A percentile compares a stretch with the other conserved stretches of the same genome.
These are phyloP conservation scores for Lachancea sp. DNA, from an alignment of 805 yeast genomes.

Conservation along the genomic window DNA sequence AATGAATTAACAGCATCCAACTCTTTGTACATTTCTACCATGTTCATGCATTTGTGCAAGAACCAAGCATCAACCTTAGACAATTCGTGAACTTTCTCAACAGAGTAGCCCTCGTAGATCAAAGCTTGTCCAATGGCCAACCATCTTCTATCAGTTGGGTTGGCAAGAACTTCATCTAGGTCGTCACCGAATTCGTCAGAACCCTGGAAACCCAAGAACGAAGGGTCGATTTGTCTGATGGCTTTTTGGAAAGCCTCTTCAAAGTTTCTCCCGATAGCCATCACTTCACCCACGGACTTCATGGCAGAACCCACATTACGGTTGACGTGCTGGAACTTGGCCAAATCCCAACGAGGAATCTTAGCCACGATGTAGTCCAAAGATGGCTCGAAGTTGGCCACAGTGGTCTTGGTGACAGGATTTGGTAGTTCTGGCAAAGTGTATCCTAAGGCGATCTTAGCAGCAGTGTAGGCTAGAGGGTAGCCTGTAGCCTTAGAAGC, in stretches of 20 bases:
- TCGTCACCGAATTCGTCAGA: constrained; percentile 61
- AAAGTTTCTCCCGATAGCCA: constrained; percentile 97
- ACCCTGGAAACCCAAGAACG: constrained; percentile 87
- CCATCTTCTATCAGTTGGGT: constrained; percentile 96
- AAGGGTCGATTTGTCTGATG: constrained; percentile 90
- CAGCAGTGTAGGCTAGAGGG: constrained; percentile 98
- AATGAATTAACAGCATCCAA: constrained; percentile 60
- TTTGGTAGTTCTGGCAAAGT: constrained; percentile 93
- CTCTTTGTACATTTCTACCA: constrained; percentile 82
- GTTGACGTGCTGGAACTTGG: constrained; percentile 92
- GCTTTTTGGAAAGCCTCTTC: constrained; percentile 98
- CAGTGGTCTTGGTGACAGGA: constrained; percentile 92
- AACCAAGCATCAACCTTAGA: constrained; percentile 96
- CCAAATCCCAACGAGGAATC: constrained; percentile 97
- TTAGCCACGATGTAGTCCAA: constrained; percentile 94
- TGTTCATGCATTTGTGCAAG: constrained; percentile 84
- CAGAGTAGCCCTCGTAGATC: constrained; percentile 82
- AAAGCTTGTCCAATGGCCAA: constrained; percentile 97
- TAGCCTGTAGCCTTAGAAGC: constrained; percentile 99
- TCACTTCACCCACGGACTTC: constrained; percentile 99
- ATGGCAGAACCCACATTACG: constrained; percentile 91
- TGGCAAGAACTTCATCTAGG: constrained; percentile 67
- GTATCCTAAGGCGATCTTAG: constrained; percentile 91
- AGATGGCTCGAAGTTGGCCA: constrained; percentile 96
- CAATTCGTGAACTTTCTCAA: constrained; percentile 85